phyloP scores from a whole-genome alignment of 177 flowering plant species.

The Vitis hybrid region DNA sequence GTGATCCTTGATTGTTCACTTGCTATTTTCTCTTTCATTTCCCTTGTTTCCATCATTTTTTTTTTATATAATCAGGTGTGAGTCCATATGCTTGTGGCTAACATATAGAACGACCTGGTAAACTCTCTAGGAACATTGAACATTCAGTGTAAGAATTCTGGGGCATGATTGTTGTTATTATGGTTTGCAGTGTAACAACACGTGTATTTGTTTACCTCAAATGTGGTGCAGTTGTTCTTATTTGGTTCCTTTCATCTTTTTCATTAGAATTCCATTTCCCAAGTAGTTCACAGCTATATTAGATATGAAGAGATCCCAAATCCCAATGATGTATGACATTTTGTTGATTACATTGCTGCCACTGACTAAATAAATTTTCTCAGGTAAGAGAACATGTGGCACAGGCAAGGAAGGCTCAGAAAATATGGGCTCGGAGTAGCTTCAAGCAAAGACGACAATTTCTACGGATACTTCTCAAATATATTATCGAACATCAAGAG shows the following conservation, averaged over 20 bases:
- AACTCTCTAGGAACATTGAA: neutral
- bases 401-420: slow-evolving; percentile 85
- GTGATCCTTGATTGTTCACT: neutral
- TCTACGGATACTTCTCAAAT: slow-evolving; percentile 86
- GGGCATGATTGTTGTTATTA: neutral
- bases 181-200: neutral
- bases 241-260: neutral
- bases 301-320: neutral
- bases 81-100: too few relatives aligned
- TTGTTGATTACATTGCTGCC: neutral
- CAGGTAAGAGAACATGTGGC: slow-evolving; percentile 86
- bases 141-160: neutral
- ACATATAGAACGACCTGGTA: too few relatives aligned
- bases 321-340: too few relatives aligned
- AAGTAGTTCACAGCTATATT: neutral
- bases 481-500: slow-evolving; percentile 89
- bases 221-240: neutral
- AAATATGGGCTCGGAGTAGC: slow-evolving; percentile 82
- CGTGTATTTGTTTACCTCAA: neutral
- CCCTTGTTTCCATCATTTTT: neutral
- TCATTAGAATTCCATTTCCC: neutral
- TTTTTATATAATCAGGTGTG: too few relatives aligned
- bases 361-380: slow-evolving; percentile 12
- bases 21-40: neutral
- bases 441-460: slow-evolving; percentile 96